phyloP scores from a whole-genome alignment of 2,329 filamentous ascomycete species.

The Fusarium subtropicale region DNA sequence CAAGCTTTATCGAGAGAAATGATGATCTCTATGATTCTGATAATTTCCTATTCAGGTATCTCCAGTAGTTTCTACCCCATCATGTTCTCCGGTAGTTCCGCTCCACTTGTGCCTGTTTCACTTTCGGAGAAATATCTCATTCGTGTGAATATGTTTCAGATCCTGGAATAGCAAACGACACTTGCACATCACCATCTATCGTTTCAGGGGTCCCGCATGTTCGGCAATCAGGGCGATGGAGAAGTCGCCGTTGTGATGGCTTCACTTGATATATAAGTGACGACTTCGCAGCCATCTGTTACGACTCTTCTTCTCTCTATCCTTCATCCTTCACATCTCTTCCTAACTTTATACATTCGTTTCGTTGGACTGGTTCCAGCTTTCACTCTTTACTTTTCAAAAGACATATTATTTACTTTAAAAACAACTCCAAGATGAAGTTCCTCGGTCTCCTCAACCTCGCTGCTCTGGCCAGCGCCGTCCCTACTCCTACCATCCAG shows the following conservation, averaged over 20 bases:
- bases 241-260: neutral
- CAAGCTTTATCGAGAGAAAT: neutral
- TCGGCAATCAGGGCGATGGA: constrained; percentile 10
- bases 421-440: constrained; percentile 45
- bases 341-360: constrained; percentile 37
- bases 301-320: neutral
- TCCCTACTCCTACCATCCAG: constrained; percentile 49
- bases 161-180: constrained; percentile 1
- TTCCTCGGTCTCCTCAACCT: constrained; percentile 50
- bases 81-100: constrained; percentile 1
- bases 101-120: constrained; percentile 27
- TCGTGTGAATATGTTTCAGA: constrained; percentile 37
- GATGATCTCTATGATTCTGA: neutral
- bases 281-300: neutral
- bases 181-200: constrained; percentile 18
- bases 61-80: neutral
- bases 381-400: constrained; percentile 29
- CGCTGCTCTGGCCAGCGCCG: constrained; percentile 48
- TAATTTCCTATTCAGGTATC: neutral
- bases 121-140: constrained; percentile 41
- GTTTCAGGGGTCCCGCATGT: constrained; percentile 4
- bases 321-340: constrained; percentile 30
- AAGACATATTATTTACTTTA: constrained; percentile 1
- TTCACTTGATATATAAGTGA: constrained; percentile 38
- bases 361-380: constrained; percentile 38